A percentile compares a stretch with the other conserved stretches of the same genome.
phyloP scores from a whole-genome alignment of 2,329 filamentous ascomycete genomes.

The Beauveria asiatica region DNA sequence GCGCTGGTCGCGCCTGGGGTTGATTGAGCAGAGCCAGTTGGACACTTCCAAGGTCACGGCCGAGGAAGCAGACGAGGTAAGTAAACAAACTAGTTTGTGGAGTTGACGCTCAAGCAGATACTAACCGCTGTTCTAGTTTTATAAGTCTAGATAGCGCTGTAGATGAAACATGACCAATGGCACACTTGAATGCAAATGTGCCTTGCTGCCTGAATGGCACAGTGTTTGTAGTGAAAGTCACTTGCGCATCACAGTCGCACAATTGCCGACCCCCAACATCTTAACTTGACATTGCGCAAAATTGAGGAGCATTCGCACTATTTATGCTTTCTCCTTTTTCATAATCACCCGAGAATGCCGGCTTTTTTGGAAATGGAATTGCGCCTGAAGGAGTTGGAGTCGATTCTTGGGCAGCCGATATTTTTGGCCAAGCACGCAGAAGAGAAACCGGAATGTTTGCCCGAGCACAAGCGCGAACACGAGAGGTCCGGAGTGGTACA shows the following conservation, averaged over 20 bases:
- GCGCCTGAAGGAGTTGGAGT: constrained; percentile 1
- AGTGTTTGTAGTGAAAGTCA: neutral
- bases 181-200: neutral
- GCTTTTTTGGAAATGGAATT: neutral
- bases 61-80: constrained; percentile 60
- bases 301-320: too few relatives aligned
- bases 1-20: constrained; percentile 56
- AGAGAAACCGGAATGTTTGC: neutral
- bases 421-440: neutral
- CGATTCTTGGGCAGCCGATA: neutral
- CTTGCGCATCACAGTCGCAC: neutral
- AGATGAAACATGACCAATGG: neutral
- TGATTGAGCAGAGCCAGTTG: constrained; percentile 58
- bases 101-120: neutral
- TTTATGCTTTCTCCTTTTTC: too few relatives aligned
- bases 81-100: constrained; percentile 9
- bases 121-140: constrained; percentile 27
- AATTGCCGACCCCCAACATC: neutral
- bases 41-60: constrained; percentile 58
- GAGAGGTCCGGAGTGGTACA: neutral
- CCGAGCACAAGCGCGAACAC: neutral
- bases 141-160: constrained; percentile 25
- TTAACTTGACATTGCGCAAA: neutral
- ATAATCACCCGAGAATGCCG: neutral
- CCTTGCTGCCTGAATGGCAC: neutral